A percentile compares a stretch with the other conserved stretches of the same genome.
These are phyloP conservation scores for Oryza meyeriana DNA, from an alignment of 176 grass and related monocot genomes.

Conservation along the genomic window DNA sequence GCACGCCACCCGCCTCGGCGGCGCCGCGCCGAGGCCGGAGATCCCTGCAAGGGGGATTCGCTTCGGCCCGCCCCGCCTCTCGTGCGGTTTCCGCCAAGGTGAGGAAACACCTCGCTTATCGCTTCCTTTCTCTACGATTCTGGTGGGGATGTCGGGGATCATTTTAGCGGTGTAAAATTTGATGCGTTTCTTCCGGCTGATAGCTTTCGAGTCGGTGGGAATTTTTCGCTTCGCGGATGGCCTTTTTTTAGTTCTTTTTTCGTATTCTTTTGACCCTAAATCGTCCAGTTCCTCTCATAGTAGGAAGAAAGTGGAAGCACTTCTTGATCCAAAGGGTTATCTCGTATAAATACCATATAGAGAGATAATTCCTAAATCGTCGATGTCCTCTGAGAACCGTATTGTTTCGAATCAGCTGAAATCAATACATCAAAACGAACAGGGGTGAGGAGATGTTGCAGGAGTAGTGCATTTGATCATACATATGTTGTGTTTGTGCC, in stretches of 20 bases:
- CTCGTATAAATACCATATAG: not conserved
- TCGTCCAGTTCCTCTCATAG: no score
- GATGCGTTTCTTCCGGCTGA: not conserved
- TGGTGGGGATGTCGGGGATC: not conserved
- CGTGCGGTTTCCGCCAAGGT: slow-evolving; percentile 50
- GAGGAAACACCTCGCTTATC: not conserved
- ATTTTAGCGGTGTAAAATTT: not conserved
- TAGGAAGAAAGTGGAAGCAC: not conserved
- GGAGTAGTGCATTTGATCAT: not conserved
- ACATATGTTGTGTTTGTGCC: not conserved
- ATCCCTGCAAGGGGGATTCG: not conserved
- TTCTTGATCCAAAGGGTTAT: not conserved
- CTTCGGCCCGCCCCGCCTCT: not conserved
- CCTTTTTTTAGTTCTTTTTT: not conserved
- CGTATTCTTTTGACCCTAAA: not conserved
- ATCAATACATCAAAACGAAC: not conserved
- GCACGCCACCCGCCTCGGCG: not conserved
- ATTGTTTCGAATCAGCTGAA: not conserved
- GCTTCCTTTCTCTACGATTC: not conserved
- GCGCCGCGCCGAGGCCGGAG: not conserved
- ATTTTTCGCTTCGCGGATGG: not conserved
- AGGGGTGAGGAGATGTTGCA: not conserved
- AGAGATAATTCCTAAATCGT: not conserved
- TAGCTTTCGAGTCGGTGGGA: not conserved
- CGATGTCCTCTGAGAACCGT: not conserved